Conservation (phyloP, 2,329 filamentous ascomycete genomes). For the Emmonsiellopsis sp. region DNA sequence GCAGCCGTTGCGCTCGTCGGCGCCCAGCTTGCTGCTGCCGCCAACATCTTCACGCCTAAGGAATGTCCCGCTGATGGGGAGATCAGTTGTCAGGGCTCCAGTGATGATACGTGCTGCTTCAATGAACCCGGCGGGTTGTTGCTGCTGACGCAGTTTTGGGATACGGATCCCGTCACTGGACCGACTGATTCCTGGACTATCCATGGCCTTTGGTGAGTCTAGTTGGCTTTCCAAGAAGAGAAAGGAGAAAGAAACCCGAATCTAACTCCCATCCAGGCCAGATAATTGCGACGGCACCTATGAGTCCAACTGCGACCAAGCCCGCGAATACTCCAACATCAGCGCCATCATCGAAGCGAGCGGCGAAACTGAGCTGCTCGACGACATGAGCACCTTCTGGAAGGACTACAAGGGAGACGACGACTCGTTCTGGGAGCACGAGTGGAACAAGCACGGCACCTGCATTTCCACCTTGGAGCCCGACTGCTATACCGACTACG, state of each 20-base stretch:
- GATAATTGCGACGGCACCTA: slow-evolving; percentile 51
- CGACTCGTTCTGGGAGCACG: slow-evolving; percentile 58
- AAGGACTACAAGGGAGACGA: slow-evolving; percentile 46
- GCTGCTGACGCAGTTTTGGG: slow-evolving; percentile 54
- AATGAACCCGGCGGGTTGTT: slow-evolving; percentile 50
- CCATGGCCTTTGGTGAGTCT: slow-evolving; percentile 45
- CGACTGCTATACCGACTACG: slow-evolving; percentile 52
- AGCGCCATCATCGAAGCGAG: slow-evolving; percentile 44
- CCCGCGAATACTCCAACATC: slow-evolving; percentile 50
- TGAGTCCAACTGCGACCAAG: slow-evolving; percentile 46
- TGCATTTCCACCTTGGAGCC: slow-evolving; percentile 62
- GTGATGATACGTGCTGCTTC: slow-evolving; percentile 48
- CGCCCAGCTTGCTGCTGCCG: not conserved
- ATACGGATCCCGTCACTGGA: slow-evolving; percentile 45
- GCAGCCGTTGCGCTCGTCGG: not conserved
- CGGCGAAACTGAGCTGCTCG: slow-evolving; percentile 42
- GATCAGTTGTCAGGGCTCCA: slow-evolving; percentile 49
- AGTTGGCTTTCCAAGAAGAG: not conserved
- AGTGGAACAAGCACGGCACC: slow-evolving; percentile 64
- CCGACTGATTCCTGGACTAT: slow-evolving; percentile 51
- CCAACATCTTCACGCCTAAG: slow-evolving; percentile 10
- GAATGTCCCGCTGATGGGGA: slow-evolving; percentile 29
- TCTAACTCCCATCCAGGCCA: slow-evolving; percentile 25
- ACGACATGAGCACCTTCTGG: slow-evolving; percentile 55
- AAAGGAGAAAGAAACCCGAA: not conserved